Conservation (phyloP, 2,329 filamentous ascomycete species). For the Aureobasidium mangrovei region DNA sequence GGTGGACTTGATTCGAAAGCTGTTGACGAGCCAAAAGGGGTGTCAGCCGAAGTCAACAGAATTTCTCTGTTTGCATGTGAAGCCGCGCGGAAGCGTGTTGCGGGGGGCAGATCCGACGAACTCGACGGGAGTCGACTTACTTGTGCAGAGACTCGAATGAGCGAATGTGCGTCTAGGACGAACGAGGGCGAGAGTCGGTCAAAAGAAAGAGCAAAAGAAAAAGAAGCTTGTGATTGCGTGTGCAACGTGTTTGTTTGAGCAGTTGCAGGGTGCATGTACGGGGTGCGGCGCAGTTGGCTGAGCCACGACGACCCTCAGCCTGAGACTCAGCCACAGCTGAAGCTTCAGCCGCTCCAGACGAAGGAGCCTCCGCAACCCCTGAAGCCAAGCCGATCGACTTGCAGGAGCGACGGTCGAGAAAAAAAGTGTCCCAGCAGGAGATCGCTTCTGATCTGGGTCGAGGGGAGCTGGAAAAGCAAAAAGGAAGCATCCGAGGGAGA, state of each 20-base stretch:
- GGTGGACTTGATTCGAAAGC: not conserved
- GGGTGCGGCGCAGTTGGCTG: not conserved
- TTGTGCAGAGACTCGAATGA: too few species aligned
- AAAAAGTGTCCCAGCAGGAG: not conserved
- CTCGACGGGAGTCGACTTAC: not conserved
- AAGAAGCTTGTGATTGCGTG: slow-evolving; percentile 2
- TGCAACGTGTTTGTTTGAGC: slow-evolving; percentile 8
- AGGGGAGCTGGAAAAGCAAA: not conserved
- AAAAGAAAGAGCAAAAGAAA: not conserved
- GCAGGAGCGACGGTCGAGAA: not conserved
- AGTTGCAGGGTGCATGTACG: not conserved
- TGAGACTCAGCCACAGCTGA: not conserved
- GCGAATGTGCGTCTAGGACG: not conserved
- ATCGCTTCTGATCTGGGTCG: not conserved
- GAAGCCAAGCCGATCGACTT: not conserved
- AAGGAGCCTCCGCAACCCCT: slow-evolving; percentile 1
- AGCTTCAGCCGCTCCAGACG: not conserved
- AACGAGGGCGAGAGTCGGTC: not conserved
- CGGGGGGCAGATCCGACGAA: not conserved
- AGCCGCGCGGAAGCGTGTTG: not conserved
- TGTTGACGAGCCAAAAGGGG: not conserved
- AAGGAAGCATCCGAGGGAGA: not conserved
- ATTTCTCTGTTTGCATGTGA: slow-evolving; percentile 15
- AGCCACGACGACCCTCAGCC: not conserved
- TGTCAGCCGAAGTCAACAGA: slow-evolving; percentile 11